Percentiles rank a stretch among this genome's conserved stretches.
These are phyloP conservation scores for Antitrichia curtipendula DNA, from an alignment of 225 moss, liverwort and hornwort species.

Conservation along the genomic window DNA sequence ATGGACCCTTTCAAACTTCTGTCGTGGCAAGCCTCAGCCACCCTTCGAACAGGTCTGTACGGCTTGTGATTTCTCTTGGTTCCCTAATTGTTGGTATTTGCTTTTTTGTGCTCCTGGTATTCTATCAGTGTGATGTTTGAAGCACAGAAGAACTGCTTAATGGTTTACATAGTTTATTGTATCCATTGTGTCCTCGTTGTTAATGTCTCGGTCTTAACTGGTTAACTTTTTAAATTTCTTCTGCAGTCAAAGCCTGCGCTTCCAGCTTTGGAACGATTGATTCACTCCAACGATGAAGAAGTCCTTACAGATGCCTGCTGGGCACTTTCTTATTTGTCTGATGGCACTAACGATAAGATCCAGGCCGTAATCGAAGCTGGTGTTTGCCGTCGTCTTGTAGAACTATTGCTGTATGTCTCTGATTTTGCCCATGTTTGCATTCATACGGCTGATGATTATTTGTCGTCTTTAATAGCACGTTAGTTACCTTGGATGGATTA, in stretches of 20 bases:
- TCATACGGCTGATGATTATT: not conserved
- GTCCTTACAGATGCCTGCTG: slow-evolving; percentile 33
- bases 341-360: slow-evolving; percentile 2
- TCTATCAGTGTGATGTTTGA: not conserved
- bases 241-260: slow-evolving; percentile 72
- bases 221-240: not conserved
- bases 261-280: slow-evolving; percentile 62
- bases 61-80: not conserved
- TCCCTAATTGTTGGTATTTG: not conserved
- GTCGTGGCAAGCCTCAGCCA: slow-evolving; percentile 89
- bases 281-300: slow-evolving; percentile 74
- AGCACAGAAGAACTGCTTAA: not conserved
- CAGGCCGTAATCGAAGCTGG: slow-evolving; percentile 5
- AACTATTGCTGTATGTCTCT: slow-evolving; percentile 1
- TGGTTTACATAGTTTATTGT: not conserved
- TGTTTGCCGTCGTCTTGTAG: slow-evolving; percentile 3
- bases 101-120: not conserved
- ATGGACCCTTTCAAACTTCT: slow-evolving; percentile 86
- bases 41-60: slow-evolving; percentile 39
- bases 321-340: not conserved
- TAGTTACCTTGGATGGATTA: not conserved
- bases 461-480: not conserved
- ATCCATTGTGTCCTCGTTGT: not conserved
- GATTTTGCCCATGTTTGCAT: not conserved
- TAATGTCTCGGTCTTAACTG: not conserved